A percentile compares a stretch with the other conserved stretches of the same genome.
These are phyloP conservation scores for Trichosanthes truncata DNA, from an alignment of 306 rosid species.

Conservation along the genomic window DNA sequence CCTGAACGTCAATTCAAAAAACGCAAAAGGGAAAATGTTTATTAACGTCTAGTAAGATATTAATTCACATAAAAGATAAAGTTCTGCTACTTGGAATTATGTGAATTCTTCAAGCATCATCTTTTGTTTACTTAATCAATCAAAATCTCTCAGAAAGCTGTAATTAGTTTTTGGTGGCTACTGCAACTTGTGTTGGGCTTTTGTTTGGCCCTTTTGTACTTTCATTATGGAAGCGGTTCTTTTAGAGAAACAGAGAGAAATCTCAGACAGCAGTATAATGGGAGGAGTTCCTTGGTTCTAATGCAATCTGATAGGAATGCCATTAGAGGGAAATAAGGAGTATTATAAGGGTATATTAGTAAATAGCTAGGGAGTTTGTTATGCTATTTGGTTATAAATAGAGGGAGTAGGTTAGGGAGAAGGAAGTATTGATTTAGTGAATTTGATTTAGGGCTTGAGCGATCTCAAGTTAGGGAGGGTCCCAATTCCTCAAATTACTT, in stretches of 20 bases:
- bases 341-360: too few species aligned
- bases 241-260: not conserved
- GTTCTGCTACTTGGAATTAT: not conserved
- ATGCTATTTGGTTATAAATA: too few species aligned
- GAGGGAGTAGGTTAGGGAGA: too few species aligned
- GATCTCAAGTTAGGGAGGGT: too few species aligned
- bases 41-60: not conserved
- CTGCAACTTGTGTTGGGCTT: not conserved
- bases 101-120: not conserved
- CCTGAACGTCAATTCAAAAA: slow-evolving; percentile 35
- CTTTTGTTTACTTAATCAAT: not conserved
- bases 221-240: not conserved
- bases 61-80: not conserved
- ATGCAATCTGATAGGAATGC: too few species aligned
- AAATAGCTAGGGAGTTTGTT: too few species aligned
- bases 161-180: not conserved
- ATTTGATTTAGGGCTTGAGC: too few species aligned
- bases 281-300: not conserved
- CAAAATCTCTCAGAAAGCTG: not conserved
- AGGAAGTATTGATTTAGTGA: too few species aligned
- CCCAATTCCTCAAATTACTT: too few species aligned
- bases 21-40: not conserved
- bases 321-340: too few species aligned
- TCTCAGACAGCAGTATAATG: not conserved
- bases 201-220: not conserved